Evolutionary conservation across 1,139 yeast species (phyloP).

Genomic region (Debaryomyces psychrophilus): DNA sequence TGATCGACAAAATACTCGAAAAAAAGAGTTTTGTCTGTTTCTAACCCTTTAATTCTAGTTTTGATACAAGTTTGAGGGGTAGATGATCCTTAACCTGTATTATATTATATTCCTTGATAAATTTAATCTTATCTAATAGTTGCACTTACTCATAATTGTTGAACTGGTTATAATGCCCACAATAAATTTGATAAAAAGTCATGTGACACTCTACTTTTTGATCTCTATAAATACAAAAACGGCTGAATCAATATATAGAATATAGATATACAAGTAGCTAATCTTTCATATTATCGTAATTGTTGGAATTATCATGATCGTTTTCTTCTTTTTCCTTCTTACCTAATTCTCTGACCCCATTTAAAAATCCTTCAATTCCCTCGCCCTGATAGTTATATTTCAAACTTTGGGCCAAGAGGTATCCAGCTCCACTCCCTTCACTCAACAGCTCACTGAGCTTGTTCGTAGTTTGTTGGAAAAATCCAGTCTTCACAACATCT

Average conservation of each 20-base stretch:
- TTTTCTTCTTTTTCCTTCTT: constrained; percentile 22
- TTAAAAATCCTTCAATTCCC: constrained; percentile 57
- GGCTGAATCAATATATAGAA: background rate
- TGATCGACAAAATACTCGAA: background rate
- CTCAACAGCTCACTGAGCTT: constrained; percentile 49
- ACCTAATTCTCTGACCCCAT: constrained; percentile 45
- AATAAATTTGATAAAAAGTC: background rate
- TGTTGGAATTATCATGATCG: background rate
- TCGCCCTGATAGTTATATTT: constrained; percentile 59
- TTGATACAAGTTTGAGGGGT: background rate
- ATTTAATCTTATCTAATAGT: constrained; percentile 1
- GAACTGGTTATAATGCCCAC: background rate
- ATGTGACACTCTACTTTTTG: background rate
- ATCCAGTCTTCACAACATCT: constrained; percentile 54
- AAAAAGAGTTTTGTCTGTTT: background rate
- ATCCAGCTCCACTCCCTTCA: constrained; percentile 51
- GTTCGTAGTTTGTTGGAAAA: constrained; percentile 52
- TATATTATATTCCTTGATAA: background rate
- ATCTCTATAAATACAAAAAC: background rate
- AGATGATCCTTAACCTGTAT: background rate
- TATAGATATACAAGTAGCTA: background rate
- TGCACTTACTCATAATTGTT: constrained; percentile 1
- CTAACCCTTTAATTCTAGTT: background rate
- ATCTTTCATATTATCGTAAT: background rate
- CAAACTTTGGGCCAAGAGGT: constrained; percentile 53